phyloP scores from a whole-genome alignment of 495 filamentous ascomycete genomes.

The Penicillium atrosanguineum region DNA sequence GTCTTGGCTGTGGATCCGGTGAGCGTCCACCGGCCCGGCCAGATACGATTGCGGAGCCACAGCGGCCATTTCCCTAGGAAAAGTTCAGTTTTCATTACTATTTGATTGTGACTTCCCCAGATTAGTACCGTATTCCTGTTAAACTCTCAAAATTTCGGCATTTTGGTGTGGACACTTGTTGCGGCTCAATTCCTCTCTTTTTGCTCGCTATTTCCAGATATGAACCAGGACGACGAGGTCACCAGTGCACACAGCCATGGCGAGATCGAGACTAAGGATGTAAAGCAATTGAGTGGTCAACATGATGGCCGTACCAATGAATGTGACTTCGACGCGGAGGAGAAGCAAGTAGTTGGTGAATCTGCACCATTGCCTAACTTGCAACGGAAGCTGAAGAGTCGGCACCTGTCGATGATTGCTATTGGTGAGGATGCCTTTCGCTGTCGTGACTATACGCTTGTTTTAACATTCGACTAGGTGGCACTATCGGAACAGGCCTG shows the following conservation, averaged over 20 bases:
- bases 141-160: background rate
- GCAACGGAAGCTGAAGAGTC: conserved; percentile 52
- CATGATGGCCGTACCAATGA: background rate
- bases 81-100: background rate
- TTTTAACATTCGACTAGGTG: conserved; percentile 46
- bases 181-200: background rate
- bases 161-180: background rate
- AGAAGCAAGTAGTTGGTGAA: conserved; percentile 12
- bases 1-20: background rate
- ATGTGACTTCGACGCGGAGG: conserved; percentile 14
- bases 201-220: background rate
- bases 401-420: conserved; percentile 43
- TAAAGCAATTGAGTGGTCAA: background rate
- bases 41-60: conserved; percentile 1
- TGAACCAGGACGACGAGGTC: conserved; percentile 8
- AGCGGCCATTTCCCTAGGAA: background rate
- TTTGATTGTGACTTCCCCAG: background rate
- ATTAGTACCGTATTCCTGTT: background rate
- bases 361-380: conserved; percentile 17
- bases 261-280: background rate
- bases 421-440: conserved; percentile 32
- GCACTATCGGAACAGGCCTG: conserved; percentile 67
- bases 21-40: conserved; percentile 7
- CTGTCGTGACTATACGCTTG: conserved; percentile 6
- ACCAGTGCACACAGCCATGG: background rate